Percentiles rank a stretch among this genome's conserved stretches.
phyloP scores from a whole-genome alignment of 2,329 filamentous ascomycete species.

The Pleomassaria siparia region DNA sequence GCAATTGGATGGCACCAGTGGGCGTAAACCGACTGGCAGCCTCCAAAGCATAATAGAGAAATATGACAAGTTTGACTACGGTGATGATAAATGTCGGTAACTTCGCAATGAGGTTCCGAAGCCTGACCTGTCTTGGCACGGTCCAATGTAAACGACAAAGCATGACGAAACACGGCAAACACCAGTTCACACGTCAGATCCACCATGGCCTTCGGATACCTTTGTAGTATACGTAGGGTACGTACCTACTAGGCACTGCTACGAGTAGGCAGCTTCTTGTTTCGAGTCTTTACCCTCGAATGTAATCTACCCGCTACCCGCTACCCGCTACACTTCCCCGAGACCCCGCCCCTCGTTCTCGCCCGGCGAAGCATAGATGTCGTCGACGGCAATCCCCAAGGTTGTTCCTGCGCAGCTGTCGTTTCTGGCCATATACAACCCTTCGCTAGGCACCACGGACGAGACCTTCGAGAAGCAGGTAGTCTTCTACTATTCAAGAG shows the following conservation, averaged over 20 bases:
- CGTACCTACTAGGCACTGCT: no score
- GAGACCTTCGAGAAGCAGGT: slow-evolving; percentile 79
- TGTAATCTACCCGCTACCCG: background rate
- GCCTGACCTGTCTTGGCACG: background rate
- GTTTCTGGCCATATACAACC: slow-evolving; percentile 95
- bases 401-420: slow-evolving; percentile 79
- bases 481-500: slow-evolving; percentile 80
- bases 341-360: background rate
- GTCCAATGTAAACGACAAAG: background rate
- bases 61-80: no score
- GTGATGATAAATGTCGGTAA: no score
- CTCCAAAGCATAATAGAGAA: slow-evolving; percentile 22
- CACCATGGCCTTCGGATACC: background rate
- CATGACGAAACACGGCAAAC: background rate
- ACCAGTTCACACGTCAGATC: background rate
- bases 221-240: no score
- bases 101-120: background rate
- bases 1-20: slow-evolving; percentile 9
- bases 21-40: slow-evolving; percentile 25
- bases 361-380: slow-evolving; percentile 20
- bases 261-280: background rate
- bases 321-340: background rate
- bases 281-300: background rate
- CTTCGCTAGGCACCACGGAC: slow-evolving; percentile 71
- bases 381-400: slow-evolving; percentile 28